These are phyloP conservation scores for Lindgomyces ingoldianus DNA, from an alignment of 495 filamentous ascomycete genomes.

Conservation along the genomic window DNA sequence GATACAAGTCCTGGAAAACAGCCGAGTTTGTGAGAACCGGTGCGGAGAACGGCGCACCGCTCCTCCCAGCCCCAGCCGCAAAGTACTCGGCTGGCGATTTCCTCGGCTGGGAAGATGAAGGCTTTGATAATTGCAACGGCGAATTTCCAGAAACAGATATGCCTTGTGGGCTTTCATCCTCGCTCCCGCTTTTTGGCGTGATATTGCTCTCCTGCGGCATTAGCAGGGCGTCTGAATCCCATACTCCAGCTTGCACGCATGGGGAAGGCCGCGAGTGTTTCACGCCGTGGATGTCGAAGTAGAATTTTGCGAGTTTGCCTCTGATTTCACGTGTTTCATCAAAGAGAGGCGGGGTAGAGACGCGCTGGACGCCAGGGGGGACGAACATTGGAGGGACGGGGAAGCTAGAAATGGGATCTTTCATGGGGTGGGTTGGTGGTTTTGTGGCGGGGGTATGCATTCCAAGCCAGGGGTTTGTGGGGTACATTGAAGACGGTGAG, in stretches of 20 bases:
- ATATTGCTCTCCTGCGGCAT: conserved; percentile 22
- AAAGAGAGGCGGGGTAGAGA: conserved; percentile 23
- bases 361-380: conserved; percentile 16
- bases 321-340: conserved; percentile 20
- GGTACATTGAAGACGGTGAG: background rate
- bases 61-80: too few relatives aligned
- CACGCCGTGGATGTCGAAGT: conserved; percentile 16
- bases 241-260: conserved; percentile 8
- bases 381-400: conserved; percentile 15
- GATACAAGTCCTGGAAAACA: background rate
- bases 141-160: background rate
- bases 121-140: too few relatives aligned
- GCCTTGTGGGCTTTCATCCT: conserved; percentile 15
- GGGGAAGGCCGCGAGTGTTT: background rate
- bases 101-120: too few relatives aligned
- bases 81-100: background rate
- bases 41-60: too few relatives aligned
- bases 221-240: conserved; percentile 34
- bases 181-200: background rate
- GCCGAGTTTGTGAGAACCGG: too few relatives aligned
- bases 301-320: conserved; percentile 25
- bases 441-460: background rate
- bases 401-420: background rate
- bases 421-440: background rate
- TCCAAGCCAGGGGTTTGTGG: background rate